Conservation (phyloP, 352 stramenopile genomes). For the Globisporangium viniferum region DNA sequence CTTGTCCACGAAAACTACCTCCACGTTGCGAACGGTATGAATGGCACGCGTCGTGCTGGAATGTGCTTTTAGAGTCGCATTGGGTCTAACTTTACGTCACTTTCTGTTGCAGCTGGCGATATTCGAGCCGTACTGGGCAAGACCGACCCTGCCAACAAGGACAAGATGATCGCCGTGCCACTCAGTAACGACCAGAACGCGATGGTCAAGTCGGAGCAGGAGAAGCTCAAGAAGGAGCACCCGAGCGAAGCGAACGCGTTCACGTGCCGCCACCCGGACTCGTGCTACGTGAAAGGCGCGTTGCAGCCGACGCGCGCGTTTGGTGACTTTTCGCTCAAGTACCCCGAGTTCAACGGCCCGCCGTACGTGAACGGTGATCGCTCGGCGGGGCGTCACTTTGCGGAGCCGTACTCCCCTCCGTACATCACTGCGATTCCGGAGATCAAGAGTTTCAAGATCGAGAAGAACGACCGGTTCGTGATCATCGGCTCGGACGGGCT, state of each 20-base stretch:
- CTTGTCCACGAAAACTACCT: conserved; percentile 73
- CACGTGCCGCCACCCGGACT: conserved; percentile 86
- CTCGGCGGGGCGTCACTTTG: conserved; percentile 84
- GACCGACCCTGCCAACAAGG: conserved; percentile 28
- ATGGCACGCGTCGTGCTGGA: not conserved
- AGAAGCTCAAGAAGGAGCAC: conserved; percentile 82
- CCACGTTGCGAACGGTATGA: conserved; percentile 78
- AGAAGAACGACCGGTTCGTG: conserved; percentile 92
- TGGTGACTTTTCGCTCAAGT: conserved; percentile 93
- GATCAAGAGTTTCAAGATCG: conserved; percentile 58
- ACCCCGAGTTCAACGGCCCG: conserved; percentile 90
- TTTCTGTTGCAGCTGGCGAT: conserved; percentile 46
- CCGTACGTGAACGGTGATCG: conserved; percentile 78
- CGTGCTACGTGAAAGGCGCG: conserved; percentile 93
- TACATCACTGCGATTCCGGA: conserved; percentile 92
- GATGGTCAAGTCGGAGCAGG: conserved; percentile 84
- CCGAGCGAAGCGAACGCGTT: conserved; percentile 89
- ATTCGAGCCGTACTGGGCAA: conserved; percentile 79
- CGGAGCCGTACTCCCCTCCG: conserved; percentile 86
- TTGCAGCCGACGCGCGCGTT: conserved; percentile 89
- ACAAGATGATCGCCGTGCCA: conserved; percentile 50
- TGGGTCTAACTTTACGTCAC: not conserved
- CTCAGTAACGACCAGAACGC: conserved; percentile 93
- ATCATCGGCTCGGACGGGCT: conserved; percentile 96
- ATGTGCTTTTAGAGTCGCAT: not conserved